Conservation (phyloP, 345 rosid genomes). For the Camelina hispida region DNA sequence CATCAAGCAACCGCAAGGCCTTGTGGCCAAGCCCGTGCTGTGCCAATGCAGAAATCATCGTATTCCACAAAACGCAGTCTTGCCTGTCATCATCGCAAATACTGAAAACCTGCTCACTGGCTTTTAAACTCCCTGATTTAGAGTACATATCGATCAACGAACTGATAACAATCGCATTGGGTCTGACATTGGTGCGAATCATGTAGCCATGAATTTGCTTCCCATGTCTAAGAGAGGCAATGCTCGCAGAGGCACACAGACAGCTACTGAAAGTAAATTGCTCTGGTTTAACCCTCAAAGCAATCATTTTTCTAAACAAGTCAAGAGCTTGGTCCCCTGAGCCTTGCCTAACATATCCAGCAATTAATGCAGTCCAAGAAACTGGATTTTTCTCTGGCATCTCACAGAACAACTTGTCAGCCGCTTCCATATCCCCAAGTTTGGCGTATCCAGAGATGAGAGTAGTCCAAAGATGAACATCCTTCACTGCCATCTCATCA, state of each 20-base stretch:
- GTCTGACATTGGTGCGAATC: conserved; percentile 54
- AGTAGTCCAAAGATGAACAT: conserved; percentile 72
- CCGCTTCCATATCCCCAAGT: conserved; percentile 66
- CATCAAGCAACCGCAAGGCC: conserved; percentile 55
- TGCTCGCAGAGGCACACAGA: conserved; percentile 77
- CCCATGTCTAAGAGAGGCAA: conserved; percentile 68
- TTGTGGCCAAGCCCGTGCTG: conserved; percentile 74
- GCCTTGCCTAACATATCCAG: conserved; percentile 73
- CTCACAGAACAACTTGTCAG: conserved; percentile 56
- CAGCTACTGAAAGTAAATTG: conserved; percentile 82
- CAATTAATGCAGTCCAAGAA: conserved; percentile 81
- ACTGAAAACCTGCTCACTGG: conserved; percentile 58
- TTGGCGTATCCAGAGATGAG: conserved; percentile 75
- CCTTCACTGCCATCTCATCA: conserved; percentile 68
- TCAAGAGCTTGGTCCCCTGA: conserved; percentile 55
- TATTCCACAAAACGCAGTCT: conserved; percentile 75
- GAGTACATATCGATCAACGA: conserved; percentile 91
- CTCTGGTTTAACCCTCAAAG: conserved; percentile 55
- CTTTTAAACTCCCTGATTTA: conserved; percentile 63
- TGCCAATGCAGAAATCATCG: conserved; percentile 79
- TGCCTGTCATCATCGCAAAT: conserved; percentile 47
- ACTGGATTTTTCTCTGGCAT: conserved; percentile 72
- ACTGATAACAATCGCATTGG: conserved; percentile 66
- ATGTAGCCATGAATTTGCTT: conserved; percentile 71
- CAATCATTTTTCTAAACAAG: conserved; percentile 62